Conservation (phyloP, 805 yeast species). For the Kregervanrija fluxuum region DNA sequence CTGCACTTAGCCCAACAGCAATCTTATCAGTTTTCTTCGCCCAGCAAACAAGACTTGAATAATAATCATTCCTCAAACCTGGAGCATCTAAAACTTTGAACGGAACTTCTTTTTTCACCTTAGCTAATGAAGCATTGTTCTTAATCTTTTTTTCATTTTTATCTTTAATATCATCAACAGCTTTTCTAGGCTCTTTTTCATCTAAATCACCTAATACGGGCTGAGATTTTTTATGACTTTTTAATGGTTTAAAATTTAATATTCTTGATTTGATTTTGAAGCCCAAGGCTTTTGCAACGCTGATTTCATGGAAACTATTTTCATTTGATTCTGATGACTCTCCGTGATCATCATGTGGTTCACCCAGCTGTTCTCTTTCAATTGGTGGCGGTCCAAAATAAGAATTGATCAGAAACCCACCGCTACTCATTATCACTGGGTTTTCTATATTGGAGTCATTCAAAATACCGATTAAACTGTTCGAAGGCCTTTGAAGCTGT, state of each 20-base stretch:
- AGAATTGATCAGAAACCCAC: too few species aligned
- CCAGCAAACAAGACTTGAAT: slow-evolving; percentile 73
- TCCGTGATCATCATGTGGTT: neutral
- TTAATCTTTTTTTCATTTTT: slow-evolving; percentile 3
- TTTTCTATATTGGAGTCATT: too few species aligned
- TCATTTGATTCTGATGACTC: neutral
- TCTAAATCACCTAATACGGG: too few species aligned
- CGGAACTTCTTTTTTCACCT: slow-evolving; percentile 28
- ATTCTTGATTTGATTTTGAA: slow-evolving; percentile 36
- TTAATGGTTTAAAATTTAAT: slow-evolving; percentile 26
- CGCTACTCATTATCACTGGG: too few species aligned
- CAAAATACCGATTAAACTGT: too few species aligned
- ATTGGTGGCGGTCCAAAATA: too few species aligned
- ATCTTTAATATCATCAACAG: too few species aligned
- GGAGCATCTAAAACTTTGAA: slow-evolving; percentile 61
- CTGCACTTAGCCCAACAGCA: slow-evolving; percentile 58
- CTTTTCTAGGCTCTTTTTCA: too few species aligned
- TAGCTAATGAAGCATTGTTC: slow-evolving; percentile 6
- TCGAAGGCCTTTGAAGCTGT: too few species aligned
- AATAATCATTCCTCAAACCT: slow-evolving; percentile 66
- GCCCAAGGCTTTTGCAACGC: slow-evolving; percentile 46
- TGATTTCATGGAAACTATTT: slow-evolving; percentile 24
- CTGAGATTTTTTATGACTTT: slow-evolving; percentile 7
- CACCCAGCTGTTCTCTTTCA: neutral
- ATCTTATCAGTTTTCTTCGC: slow-evolving; percentile 41